Base-by-base conservation (phyloP, 2,329 filamentous ascomycete genomes). In the Cercospora zeina region DNA sequence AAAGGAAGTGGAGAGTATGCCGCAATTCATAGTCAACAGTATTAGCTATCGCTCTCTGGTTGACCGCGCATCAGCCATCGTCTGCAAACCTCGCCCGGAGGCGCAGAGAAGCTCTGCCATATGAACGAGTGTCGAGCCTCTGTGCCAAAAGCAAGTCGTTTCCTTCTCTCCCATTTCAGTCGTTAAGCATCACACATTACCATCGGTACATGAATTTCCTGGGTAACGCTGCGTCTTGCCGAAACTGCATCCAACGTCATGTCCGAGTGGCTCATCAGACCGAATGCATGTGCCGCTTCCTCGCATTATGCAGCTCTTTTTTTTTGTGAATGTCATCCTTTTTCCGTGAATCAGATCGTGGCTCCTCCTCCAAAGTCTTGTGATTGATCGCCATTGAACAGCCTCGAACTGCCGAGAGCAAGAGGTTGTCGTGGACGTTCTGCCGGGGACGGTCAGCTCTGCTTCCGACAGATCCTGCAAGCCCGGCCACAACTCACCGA, bases 161-260 rank as follows among this genome's bases (percentile, higher is more conserved):
- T 36, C 51, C 49, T 55, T 55, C 49, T 39, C 45, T 49, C 50
- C 54, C 47, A 30, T 51, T 34, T 49, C 45, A 16, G 45, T 37
- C 64, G 61, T 61, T 65, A 65, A 53, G 62, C 64, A 67, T 57
- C 62, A 67, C 62, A 69, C 64, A 68, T 68, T 69, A 70, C 39
- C 55, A 59, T 62, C 62, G 37, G 31, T 47, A 58, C 14, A 39
- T 58, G 49, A 16, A 31, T 21, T 27, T 19, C 33, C 54, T 31
- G 27, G 59, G 49, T 51, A 56, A 57, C 62, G 49, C 56, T 37
- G 21, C 13, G n/a, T 56, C 42, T 30, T 55, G 16, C 36, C 37
- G 14, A 19, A 39, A 45, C 33, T 59, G 16, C 39, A n/a, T 47
- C 42, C 59, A 59, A 54, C 45, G 34, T 27, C 39, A 58, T 51